These are phyloP conservation scores for Geotrichum carabidarum DNA, from an alignment of 1,139 yeast genomes.

Conservation along the genomic window DNA sequence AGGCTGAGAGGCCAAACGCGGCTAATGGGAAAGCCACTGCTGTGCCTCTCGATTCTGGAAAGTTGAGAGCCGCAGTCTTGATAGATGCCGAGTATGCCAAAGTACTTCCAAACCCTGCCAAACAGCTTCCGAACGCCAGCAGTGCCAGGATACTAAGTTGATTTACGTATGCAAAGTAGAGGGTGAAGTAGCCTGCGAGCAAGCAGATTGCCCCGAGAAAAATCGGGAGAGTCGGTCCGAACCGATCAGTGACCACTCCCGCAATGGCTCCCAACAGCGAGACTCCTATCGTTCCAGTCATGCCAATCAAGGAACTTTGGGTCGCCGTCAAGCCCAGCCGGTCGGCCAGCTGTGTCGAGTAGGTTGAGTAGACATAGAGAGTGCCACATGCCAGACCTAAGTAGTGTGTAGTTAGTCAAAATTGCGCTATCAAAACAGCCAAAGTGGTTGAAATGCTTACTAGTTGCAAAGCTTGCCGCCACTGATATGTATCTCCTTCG, in stretches of 20 bases:
- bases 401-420: not conserved
- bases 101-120: conserved; percentile 35
- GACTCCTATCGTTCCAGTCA: conserved; percentile 53
- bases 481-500: conserved; percentile 5
- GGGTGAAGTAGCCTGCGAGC: conserved; percentile 28
- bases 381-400: conserved; percentile 49
- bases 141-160: conserved; percentile 25
- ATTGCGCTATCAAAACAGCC: not conserved
- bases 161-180: conserved; percentile 28
- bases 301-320: conserved; percentile 50
- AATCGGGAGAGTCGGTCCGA: conserved; percentile 47
- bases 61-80: conserved; percentile 37
- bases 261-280: conserved; percentile 55
- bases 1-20: conserved; percentile 38
- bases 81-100: conserved; percentile 35
- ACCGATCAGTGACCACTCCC: conserved; percentile 52
- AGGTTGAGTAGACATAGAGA: conserved; percentile 54
- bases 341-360: conserved; percentile 56
- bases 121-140: conserved; percentile 28
- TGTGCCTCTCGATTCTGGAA: conserved; percentile 35
- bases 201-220: conserved; percentile 33
- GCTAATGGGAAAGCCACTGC: conserved; percentile 38
- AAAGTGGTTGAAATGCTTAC: not conserved
- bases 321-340: conserved; percentile 50
- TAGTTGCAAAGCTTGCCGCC: conserved; percentile 10